Conservation (phyloP, 2,329 filamentous ascomycete species). For the Botryosphaeria dothidea region DNA sequence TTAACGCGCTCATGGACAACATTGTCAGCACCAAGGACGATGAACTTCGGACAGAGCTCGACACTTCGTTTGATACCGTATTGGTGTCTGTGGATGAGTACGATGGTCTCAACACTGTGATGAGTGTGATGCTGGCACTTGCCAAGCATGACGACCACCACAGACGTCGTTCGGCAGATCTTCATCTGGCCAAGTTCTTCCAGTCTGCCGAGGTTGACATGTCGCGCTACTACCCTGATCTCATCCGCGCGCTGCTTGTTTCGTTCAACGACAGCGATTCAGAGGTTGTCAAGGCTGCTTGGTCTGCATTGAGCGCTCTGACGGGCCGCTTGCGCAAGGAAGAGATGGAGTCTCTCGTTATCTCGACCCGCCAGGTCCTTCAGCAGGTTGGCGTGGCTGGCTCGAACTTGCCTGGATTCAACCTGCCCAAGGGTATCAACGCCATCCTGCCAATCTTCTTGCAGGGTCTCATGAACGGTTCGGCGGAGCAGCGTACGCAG, state of each 20-base stretch:
- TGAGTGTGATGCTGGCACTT: conserved; percentile 87
- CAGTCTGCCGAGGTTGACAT: conserved; percentile 79
- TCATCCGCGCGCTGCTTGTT: conserved; percentile 85
- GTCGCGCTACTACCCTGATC: conserved; percentile 92
- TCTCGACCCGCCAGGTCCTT: conserved; percentile 81
- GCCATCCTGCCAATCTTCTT: conserved; percentile 95
- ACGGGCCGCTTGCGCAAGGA: conserved; percentile 92
- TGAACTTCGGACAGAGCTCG: conserved; percentile 71
- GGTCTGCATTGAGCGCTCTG: conserved; percentile 82
- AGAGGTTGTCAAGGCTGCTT: conserved; percentile 85
- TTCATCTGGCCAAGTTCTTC: conserved; percentile 86
- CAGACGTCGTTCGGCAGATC: conserved; percentile 74
- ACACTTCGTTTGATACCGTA: conserved; percentile 82
- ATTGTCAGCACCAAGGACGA: conserved; percentile 78
- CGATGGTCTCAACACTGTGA: conserved; percentile 91
- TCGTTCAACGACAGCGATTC: conserved; percentile 86
- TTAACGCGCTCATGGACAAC: conserved; percentile 93
- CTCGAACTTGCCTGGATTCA: conserved; percentile 81
- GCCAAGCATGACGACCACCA: conserved; percentile 92
- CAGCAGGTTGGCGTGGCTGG: conserved; percentile 87
- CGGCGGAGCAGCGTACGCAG: conserved; percentile 85
- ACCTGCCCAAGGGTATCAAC: conserved; percentile 92
- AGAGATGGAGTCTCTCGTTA: conserved; percentile 92
- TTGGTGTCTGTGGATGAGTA: conserved; percentile 92
- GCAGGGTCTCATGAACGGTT: conserved; percentile 96